Evolutionary conservation across 208 protist genomes (phyloP).

Genomic region (Crithidia expoeki): DNA sequence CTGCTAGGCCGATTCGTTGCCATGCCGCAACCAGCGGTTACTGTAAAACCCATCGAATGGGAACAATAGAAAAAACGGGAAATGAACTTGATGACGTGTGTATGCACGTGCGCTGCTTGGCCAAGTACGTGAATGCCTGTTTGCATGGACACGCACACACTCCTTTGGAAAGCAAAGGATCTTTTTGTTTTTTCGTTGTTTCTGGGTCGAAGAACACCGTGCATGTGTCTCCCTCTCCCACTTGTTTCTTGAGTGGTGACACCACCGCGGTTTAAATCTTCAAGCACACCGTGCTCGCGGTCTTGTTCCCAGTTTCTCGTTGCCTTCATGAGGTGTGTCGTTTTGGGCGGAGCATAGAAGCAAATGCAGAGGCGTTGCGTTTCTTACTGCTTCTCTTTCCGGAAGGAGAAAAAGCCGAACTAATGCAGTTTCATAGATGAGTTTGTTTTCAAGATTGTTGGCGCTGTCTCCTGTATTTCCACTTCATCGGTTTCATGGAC

Average conservation of each 20-base stretch:
- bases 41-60: constrained; percentile 80
- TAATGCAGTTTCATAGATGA: constrained; percentile 5
- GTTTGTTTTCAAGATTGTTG: neutral
- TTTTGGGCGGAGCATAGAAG: constrained; percentile 15
- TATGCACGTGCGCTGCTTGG: too few relatives aligned
- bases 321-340: neutral
- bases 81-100: too few relatives aligned
- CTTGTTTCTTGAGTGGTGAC: too few relatives aligned
- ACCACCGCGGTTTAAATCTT: too few relatives aligned
- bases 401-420: neutral
- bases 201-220: too few relatives aligned
- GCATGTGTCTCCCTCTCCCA: too few relatives aligned
- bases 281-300: too few relatives aligned
- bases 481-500: neutral
- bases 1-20: constrained; percentile 83
- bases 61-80: constrained; percentile 24
- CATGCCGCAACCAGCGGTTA: constrained; percentile 87
- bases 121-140: too few relatives aligned
- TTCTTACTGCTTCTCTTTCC: neutral
- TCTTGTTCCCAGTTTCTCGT: neutral
- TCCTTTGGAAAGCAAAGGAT: too few relatives aligned
- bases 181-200: too few relatives aligned
- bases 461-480: constrained; percentile 1
- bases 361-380: neutral
- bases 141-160: too few relatives aligned